Evolutionary conservation across 2,329 filamentous ascomycete genomes (phyloP), one percentile per base, ranked within the genome.

Genomic region (Aureobasidium subglaciale): DNA sequence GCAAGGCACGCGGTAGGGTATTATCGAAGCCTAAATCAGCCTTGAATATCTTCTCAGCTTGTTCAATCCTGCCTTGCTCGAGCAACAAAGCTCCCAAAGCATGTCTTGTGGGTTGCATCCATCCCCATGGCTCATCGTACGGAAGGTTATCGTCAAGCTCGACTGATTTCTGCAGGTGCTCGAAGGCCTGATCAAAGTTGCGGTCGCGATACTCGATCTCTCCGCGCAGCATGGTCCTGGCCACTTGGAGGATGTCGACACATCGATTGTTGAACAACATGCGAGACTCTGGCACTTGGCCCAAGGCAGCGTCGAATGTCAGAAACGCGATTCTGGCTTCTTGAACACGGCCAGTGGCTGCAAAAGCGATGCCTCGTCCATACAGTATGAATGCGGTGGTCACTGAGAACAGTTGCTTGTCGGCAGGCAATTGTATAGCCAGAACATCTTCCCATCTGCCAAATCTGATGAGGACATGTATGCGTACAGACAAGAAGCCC

Each of bases 71-170:
- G 0, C 78, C 80, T 63, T 86, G 84, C 64, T 89, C 86, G 1
- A 87, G 72, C 18, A 87, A 65, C 3, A 90, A 71, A 0, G 85
- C 86, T 0, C 82, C 85, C 34, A 83, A 82, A 0, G 85, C 85
- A 66, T 89, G 86, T 1, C 85, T 75, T 0, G 82, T 78, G 0
- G 86, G 86, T 63, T 87, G 84, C 85, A 89, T 88, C 85, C 86
- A 89, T 0, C 83, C 85, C 85, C 85, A 88, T 0, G 86, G 86
- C 65, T 90, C 86, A 58, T 85, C 82, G 58, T 87, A 89, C 0
- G 82, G 82, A 16, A 89, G 71, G 0, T 66, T 68, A 62, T 87
- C 84, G 58, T 86, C 82, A 1, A 80, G 73, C 0, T 68, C 61
- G 27, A 86, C 79, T 0, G 84, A 77, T n/a, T 71, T 69, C 0